phyloP scores from a whole-genome alignment of 768 basidiomycete species.

The Mycena galopus region DNA sequence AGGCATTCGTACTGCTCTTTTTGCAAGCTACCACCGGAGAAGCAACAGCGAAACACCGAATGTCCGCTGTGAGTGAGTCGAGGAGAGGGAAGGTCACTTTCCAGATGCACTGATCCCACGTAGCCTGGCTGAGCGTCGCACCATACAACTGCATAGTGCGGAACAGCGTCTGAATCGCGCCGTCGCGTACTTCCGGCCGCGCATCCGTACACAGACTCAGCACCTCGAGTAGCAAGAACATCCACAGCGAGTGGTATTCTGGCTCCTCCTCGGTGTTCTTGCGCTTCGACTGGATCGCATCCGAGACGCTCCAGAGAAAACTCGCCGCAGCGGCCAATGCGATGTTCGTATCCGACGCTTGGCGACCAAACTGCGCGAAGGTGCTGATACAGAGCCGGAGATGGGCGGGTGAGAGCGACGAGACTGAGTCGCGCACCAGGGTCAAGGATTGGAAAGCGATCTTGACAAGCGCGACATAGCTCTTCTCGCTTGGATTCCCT shows the following conservation, averaged over 20 bases:
- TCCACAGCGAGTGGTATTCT: slow-evolving; percentile 92
- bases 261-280: slow-evolving; percentile 72
- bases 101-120: slow-evolving; percentile 95
- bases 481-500: slow-evolving; percentile 74
- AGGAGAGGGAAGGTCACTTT: slow-evolving; percentile 90
- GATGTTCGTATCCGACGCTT: slow-evolving; percentile 96
- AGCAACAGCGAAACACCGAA: slow-evolving; percentile 55
- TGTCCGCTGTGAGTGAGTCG: slow-evolving; percentile 73
- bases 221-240: slow-evolving; percentile 88
- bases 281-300: slow-evolving; percentile 90
- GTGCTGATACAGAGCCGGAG: slow-evolving; percentile 92
- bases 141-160: slow-evolving; percentile 95
- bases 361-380: slow-evolving; percentile 91
- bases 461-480: slow-evolving; percentile 83
- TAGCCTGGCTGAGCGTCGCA: slow-evolving; percentile 80
- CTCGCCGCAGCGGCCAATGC: slow-evolving; percentile 94
- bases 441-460: slow-evolving; percentile 96
- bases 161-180: slow-evolving; percentile 96
- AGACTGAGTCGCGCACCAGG: slow-evolving; percentile 93
- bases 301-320: slow-evolving; percentile 95
- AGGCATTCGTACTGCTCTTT: no score
- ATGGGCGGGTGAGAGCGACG: slow-evolving; percentile 82
- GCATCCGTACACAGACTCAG: slow-evolving; percentile 85
- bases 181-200: slow-evolving; percentile 90
- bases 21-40: no score